Evolutionary conservation across 768 basidiomycete genomes (phyloP).

Genomic region (Boletus eberwhitei): DNA sequence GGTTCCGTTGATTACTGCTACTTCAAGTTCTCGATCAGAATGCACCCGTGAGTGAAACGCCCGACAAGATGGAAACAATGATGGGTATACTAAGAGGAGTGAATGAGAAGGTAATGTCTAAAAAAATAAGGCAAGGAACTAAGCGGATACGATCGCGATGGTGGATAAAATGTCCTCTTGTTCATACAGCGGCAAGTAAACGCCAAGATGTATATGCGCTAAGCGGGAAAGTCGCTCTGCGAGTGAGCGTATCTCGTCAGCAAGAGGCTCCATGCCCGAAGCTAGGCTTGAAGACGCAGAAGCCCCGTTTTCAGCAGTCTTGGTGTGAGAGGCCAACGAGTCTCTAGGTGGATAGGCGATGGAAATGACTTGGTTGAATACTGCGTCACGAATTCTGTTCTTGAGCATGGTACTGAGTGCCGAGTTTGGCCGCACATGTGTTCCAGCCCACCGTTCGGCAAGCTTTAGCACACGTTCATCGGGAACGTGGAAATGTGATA

Average conservation of each 20-base stretch:
- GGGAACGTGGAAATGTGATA: conserved; percentile 32
- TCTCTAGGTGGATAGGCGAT: conserved; percentile 49
- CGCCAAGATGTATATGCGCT: conserved; percentile 68
- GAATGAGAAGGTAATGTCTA: conserved; percentile 23
- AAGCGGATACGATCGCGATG: conserved; percentile 17
- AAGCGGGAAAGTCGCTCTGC: conserved; percentile 71
- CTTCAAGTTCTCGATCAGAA: conserved; percentile 27
- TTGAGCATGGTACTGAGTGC: conserved; percentile 58
- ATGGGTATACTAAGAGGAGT: conserved; percentile 27
- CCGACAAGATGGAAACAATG: conserved; percentile 28
- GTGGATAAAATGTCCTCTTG: conserved; percentile 43
- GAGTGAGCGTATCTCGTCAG: conserved; percentile 61
- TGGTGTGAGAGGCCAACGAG: conserved; percentile 29
- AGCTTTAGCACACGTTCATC: conserved; percentile 53
- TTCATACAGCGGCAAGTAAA: conserved; percentile 77
- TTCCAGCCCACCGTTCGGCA: conserved; percentile 69
- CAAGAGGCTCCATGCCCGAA: conserved; percentile 69
- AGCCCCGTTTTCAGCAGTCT: conserved; percentile 22
- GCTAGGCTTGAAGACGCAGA: conserved; percentile 23
- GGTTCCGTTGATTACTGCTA: conserved; percentile 26
- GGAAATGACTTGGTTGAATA: conserved; percentile 58
- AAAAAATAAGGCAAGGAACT: conserved; percentile 13
- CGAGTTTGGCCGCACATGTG: conserved; percentile 60
- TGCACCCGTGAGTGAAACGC: conserved; percentile 20
- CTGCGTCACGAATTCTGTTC: conserved; percentile 58